Percentiles rank a stretch among this genome's conserved stretches.
These are phyloP conservation scores for Galerina sulciceps DNA, from an alignment of 768 basidiomycete species.

Conservation along the genomic window DNA sequence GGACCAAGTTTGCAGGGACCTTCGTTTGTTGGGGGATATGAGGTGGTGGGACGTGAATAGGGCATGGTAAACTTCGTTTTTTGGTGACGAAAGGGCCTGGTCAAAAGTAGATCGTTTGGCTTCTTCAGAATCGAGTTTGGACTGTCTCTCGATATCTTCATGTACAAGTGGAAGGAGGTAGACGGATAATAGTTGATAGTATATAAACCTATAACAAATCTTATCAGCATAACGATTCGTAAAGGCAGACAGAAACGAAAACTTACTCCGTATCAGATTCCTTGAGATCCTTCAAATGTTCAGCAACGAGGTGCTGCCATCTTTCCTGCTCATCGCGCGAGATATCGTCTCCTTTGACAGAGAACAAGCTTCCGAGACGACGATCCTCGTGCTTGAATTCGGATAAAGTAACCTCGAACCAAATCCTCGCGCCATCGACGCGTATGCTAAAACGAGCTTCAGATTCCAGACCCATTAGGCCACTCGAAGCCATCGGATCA, in stretches of 20 bases:
- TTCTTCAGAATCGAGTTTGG: background rate
- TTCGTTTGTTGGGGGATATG: conserved; percentile 64
- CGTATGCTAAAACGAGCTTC: conserved; percentile 36
- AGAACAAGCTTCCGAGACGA: conserved; percentile 18
- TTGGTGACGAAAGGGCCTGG: background rate
- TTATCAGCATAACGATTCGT: background rate
- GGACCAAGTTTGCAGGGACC: conserved; percentile 59
- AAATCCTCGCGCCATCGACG: conserved; percentile 27
- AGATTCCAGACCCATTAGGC: background rate
- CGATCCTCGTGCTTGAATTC: background rate
- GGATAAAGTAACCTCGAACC: conserved; percentile 39
- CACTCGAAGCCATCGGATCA: background rate
- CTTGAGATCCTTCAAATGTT: conserved; percentile 34
- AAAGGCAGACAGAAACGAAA: background rate
- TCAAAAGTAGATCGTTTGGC: background rate
- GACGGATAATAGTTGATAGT: conserved; percentile 61
- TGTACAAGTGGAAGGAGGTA: conserved; percentile 64
- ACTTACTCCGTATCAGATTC: conserved; percentile 37
- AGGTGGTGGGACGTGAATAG: conserved; percentile 79
- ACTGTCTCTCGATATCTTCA: conserved; percentile 28
- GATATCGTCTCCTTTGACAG: conserved; percentile 52
- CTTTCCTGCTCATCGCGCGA: conserved; percentile 50
- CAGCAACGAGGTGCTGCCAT: conserved; percentile 47
- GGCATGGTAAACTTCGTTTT: conserved; percentile 48
- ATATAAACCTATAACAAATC: conserved; percentile 50